Evolutionary conservation across 768 basidiomycete genomes (phyloP).

Genomic region (Kwoniella mangroviensis): DNA sequence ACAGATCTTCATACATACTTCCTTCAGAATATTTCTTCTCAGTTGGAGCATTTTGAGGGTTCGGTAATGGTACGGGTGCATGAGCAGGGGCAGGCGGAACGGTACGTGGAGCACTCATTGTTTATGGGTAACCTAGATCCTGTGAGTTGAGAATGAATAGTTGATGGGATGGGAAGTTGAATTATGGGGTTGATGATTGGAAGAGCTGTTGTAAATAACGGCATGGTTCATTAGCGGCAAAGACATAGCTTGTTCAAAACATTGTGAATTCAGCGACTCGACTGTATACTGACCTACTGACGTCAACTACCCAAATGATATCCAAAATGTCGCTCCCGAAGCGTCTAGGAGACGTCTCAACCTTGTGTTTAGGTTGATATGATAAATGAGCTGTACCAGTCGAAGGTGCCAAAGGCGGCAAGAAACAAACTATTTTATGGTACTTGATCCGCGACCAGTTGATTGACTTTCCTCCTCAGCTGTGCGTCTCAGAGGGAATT

Average conservation of each 20-base stretch:
- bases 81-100: constrained; percentile 23
- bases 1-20: constrained; percentile 23
- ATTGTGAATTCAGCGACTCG: neutral
- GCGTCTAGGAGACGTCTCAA: neutral
- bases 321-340: neutral
- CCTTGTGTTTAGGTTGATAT: neutral
- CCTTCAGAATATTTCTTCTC: constrained; percentile 25
- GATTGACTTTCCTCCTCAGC: neutral
- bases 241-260: neutral
- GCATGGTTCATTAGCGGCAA: neutral
- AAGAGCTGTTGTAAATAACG: neutral
- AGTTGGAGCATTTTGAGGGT: constrained; percentile 9
- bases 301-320: neutral
- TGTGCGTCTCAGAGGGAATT: neutral
- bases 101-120: constrained; percentile 3
- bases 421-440: neutral
- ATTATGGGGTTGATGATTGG: neutral
- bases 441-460: neutral
- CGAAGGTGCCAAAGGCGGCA: neutral
- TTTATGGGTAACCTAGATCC: neutral
- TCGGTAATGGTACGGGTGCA: constrained; percentile 13
- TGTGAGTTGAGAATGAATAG: neutral
- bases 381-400: neutral
- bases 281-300: neutral
- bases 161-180: neutral